phyloP scores from a whole-genome alignment of 2,329 filamentous ascomycete species.

The Ophiosphaerella korrae region DNA sequence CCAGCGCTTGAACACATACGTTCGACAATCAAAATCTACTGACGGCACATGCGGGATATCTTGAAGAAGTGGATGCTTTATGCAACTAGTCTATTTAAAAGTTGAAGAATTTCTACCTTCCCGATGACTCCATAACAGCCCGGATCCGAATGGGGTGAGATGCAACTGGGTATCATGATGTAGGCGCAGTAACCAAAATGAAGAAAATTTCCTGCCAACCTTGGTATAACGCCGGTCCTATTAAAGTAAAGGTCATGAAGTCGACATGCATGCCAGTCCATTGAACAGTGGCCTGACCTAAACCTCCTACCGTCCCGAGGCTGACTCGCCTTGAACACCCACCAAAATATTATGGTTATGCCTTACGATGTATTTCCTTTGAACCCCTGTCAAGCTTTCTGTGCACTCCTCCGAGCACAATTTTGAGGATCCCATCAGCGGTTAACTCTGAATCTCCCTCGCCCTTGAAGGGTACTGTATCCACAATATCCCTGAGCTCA shows the following conservation, averaged over 20 bases:
- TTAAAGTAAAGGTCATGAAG: neutral
- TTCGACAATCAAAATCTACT: no score
- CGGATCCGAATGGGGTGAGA: neutral
- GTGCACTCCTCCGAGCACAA: conserved; percentile 76
- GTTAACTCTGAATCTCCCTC: conserved; percentile 61
- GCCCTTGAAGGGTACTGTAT: conserved; percentile 78
- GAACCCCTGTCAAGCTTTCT: conserved; percentile 62
- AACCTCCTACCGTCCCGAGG: neutral
- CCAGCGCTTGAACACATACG: no score
- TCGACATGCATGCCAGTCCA: neutral
- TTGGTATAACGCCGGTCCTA: neutral
- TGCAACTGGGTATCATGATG: conserved; percentile 1
- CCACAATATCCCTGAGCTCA: conserved; percentile 82
- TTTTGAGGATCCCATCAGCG: conserved; percentile 75
- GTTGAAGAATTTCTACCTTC: no score
- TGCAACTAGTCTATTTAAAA: no score
- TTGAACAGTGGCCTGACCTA: neutral
- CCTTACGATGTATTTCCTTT: conserved; percentile 38
- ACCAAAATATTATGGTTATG: neutral
- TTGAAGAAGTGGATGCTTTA: no score
- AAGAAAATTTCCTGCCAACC: neutral
- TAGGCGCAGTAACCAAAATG: neutral
- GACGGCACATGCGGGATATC: no score
- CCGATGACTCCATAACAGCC: neutral
- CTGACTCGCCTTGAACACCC: neutral